Evolutionary conservation across 208 protist genomes (phyloP).

Genomic region (Trypanosoma lewisi): DNA sequence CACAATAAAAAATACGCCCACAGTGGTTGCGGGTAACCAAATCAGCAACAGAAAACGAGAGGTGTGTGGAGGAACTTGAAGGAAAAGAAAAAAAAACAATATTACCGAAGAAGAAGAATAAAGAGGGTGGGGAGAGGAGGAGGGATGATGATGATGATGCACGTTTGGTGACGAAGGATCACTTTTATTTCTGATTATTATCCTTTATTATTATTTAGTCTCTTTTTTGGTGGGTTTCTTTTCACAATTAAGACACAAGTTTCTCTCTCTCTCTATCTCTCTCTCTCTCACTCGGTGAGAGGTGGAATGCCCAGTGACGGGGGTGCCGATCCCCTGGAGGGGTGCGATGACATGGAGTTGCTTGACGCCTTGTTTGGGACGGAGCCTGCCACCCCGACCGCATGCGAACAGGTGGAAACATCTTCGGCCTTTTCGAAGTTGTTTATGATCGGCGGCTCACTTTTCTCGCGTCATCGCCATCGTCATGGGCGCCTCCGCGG

Average conservation of each 20-base stretch:
- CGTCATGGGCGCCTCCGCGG: constrained; percentile 7
- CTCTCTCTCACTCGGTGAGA: neutral
- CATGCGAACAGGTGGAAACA: neutral
- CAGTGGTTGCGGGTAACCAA: too few species aligned
- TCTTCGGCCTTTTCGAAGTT: neutral
- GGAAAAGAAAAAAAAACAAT: too few species aligned
- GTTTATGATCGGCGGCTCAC: constrained; percentile 49
- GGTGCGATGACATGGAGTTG: constrained; percentile 9
- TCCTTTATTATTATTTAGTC: neutral
- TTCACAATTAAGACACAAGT: neutral
- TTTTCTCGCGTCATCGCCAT: constrained; percentile 34
- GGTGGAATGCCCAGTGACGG: neutral
- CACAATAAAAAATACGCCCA: too few species aligned
- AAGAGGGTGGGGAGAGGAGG: too few species aligned
- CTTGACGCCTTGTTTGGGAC: constrained; percentile 17
- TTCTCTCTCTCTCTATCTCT: neutral
- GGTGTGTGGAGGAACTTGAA: too few species aligned
- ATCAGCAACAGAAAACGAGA: too few species aligned
- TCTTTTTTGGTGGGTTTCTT: neutral
- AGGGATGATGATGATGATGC: too few species aligned
- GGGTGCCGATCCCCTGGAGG: neutral
- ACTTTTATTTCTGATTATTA: neutral
- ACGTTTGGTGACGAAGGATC: too few species aligned
- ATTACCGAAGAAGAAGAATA: too few species aligned
- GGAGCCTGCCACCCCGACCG: neutral